Percentiles rank a stretch among this genome's conserved stretches.
Conservation (phyloP, 75 land plant genomes). For the Picea glauca region DNA sequence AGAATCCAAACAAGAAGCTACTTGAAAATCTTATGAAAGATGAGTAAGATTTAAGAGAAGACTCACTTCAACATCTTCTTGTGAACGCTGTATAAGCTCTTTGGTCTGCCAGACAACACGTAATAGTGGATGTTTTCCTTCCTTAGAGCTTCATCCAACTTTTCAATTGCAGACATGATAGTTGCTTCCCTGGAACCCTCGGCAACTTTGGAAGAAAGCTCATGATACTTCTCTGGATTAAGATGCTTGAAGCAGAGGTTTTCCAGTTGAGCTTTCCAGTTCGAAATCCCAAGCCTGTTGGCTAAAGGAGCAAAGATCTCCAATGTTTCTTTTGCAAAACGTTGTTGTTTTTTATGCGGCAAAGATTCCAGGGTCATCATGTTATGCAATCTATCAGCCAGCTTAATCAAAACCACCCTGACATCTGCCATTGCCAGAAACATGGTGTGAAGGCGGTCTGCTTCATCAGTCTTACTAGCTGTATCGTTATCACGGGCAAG, state of each 20-base stretch:
- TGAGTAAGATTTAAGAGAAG: slow-evolving; percentile 5
- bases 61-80: slow-evolving; percentile 84
- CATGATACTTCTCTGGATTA: slow-evolving; percentile 50
- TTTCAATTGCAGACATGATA: slow-evolving; percentile 67
- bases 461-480: slow-evolving; percentile 72
- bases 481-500: slow-evolving; percentile 91
- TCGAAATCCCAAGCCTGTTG: slow-evolving; percentile 86
- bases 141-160: slow-evolving; percentile 62
- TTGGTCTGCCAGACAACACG: slow-evolving; percentile 76
- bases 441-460: slow-evolving; percentile 94
- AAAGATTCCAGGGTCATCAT: slow-evolving; percentile 92
- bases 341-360: slow-evolving; percentile 61
- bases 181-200: slow-evolving; percentile 68
- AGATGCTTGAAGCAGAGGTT: slow-evolving; percentile 89
- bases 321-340: slow-evolving; percentile 95
- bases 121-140: slow-evolving; percentile 46
- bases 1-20: slow-evolving; percentile 2
- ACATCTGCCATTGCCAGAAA: slow-evolving; percentile 96
- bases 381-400: slow-evolving; percentile 97
- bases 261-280: slow-evolving; percentile 94
- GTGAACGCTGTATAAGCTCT: slow-evolving; percentile 90
- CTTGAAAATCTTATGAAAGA: slow-evolving; percentile 2
- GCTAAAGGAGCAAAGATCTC: slow-evolving; percentile 94
- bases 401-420: slow-evolving; percentile 89
- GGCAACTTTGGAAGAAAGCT: slow-evolving; percentile 67